phyloP scores from a whole-genome alignment of 129 eudicot genomes.

The Saussurea involucrata region DNA sequence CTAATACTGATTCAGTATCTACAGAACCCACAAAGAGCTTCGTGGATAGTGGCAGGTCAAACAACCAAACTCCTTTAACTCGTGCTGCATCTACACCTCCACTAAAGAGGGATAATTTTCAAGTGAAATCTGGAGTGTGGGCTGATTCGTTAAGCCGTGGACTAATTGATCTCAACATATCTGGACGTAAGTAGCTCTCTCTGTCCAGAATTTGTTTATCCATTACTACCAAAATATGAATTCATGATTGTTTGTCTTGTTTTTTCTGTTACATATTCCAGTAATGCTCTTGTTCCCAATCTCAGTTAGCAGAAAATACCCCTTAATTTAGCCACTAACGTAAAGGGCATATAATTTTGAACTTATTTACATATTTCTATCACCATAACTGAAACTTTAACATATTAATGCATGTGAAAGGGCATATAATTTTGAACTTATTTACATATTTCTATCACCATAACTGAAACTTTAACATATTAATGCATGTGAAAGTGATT shows the following conservation, averaged over 20 bases:
- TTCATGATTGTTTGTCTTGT: neutral
- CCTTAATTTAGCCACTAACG: neutral
- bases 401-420: neutral
- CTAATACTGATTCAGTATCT: constrained; percentile 44
- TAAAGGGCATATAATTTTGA: neutral
- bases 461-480: neutral
- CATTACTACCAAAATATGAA: constrained; percentile 3
- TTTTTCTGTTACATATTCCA: neutral
- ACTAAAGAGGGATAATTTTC: constrained; percentile 63
- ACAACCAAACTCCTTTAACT: constrained; percentile 37
- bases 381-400: neutral
- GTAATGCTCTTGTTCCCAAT: neutral
- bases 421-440: too few species aligned
- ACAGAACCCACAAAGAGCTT: constrained; percentile 32
- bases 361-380: neutral
- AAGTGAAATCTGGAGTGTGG: constrained; percentile 99
- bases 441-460: neutral
- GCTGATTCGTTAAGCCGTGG: constrained; percentile 99
- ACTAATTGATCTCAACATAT: constrained; percentile 82
- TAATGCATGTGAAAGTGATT: neutral
- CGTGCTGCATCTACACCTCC: constrained; percentile 42
- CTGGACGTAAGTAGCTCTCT: constrained; percentile 72
- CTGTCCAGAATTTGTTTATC: neutral
- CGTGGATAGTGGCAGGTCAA: constrained; percentile 25
- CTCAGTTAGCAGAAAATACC: neutral